Evolutionary conservation across 139 green algal genomes (phyloP), one percentile per base, ranked within the genome.

Genomic region (Chlamydomonas sp.): DNA sequence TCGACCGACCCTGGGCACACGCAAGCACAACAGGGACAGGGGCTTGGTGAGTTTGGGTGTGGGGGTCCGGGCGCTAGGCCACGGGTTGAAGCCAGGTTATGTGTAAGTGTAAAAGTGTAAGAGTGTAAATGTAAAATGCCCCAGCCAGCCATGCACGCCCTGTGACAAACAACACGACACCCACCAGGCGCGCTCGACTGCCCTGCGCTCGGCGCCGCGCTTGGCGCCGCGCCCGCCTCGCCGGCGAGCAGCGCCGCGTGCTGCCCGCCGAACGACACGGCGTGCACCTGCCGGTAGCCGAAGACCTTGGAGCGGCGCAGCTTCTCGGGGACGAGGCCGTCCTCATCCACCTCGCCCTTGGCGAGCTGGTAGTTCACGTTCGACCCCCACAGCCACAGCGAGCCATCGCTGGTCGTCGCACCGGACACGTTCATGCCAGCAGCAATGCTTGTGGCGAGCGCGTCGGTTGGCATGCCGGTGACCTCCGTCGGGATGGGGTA

Each of bases 341-440:
- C 85, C 36, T 87, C 84, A 22, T 89, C 86, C n/a, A 81, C 78
- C 13, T 88, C 77, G 33, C 88, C 87, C 71, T 94, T 93, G 61
- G 83, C 90, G 57, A 95, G 80, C 76, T 95, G 89, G 67, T 77
- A 79, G 73, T 81, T 92, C 31, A 80, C 83, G 65, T 90, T 88
- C 75, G 81, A 86, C 71, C 90, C 90, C 90, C 89, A 95, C 50
- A 91, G 58, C 61, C 70, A 92, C 29, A 71, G 71, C 13, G 69
- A 61, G 10, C 83, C 85, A 0, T 73, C 70, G 33, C 59, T 48
- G 8, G 65, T 76, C 33, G 87, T 76, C 73, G 76, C 85, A 3
- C 78, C 87, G 5, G 77, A 88, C 28, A 94, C 84, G 24, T 86
- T 87, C 4, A 83, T 79, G 0, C 88, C 88, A 35, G 83, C 80